Conservation (phyloP, 352 stramenopile species). For the Globisporangium megalacanthum region DNA sequence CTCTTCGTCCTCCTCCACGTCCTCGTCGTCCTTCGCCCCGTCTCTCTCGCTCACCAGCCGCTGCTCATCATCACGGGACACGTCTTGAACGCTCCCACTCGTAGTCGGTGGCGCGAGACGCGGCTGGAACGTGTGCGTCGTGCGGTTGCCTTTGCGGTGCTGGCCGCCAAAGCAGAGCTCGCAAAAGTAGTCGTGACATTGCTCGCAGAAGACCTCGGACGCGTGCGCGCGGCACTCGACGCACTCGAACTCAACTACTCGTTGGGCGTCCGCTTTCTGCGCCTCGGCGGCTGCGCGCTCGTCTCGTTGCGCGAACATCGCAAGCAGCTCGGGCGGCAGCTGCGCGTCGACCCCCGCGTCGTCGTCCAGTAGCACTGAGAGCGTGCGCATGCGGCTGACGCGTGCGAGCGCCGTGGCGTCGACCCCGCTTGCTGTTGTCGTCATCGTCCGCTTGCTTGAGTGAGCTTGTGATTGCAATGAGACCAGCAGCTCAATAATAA, state of each 20-base stretch:
- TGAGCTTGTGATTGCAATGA: no score
- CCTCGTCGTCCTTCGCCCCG: slow-evolving; percentile 10
- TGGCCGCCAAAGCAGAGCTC: slow-evolving; percentile 78
- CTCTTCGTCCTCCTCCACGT: slow-evolving; percentile 10
- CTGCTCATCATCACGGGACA: slow-evolving; percentile 12
- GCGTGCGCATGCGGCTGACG: slow-evolving; percentile 69
- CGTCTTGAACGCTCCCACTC: no score
- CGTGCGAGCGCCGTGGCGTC: slow-evolving; percentile 21
- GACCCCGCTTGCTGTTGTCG: not conserved
- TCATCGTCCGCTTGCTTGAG: no score
- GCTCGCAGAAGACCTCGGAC: slow-evolving; percentile 79
- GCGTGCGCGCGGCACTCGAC: slow-evolving; percentile 69
- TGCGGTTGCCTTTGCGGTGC: slow-evolving; percentile 80
- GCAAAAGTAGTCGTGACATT: slow-evolving; percentile 88
- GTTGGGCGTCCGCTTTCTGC: slow-evolving; percentile 11
- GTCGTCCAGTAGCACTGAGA: slow-evolving; percentile 78
- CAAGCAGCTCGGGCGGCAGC: slow-evolving; percentile 38
- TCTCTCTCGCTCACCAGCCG: slow-evolving; percentile 3
- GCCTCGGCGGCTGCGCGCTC: slow-evolving; percentile 4
- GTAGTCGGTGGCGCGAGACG: slow-evolving; percentile 20
- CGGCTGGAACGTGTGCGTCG: slow-evolving; percentile 74
- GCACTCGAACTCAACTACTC: slow-evolving; percentile 45
- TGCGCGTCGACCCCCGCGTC: slow-evolving; percentile 41
- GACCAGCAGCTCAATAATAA: no score
- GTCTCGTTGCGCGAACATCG: slow-evolving; percentile 32